Evolutionary conservation across 2,329 filamentous ascomycete genomes (phyloP), one percentile per base, ranked within the genome.

Genomic region (Dryadomyces quercus-mongolicae): DNA sequence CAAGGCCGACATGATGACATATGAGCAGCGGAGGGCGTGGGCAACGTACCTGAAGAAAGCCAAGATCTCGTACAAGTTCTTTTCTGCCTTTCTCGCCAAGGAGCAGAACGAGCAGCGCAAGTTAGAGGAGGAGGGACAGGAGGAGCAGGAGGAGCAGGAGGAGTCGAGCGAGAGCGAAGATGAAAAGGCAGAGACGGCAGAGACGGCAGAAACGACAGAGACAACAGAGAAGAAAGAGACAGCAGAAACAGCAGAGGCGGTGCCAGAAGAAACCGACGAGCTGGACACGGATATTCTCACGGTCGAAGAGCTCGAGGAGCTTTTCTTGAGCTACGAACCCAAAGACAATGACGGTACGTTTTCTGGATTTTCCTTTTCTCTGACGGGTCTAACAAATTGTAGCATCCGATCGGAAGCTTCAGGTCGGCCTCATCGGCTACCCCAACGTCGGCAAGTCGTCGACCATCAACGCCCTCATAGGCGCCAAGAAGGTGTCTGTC

Each of bases 381-480:
- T 10, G 9, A 5, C 20, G 9, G 16, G 2, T 36, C 50, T 57
- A 51, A 57, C 64, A 61, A n/a, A n/a, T n/a, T n/a, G 36, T 60
- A 76, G 75, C 69, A 4, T 62, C 72, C 9, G 73, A 74, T 48
- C 70, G 70, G 59, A 96, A 94, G 68, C 85, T 91, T 5, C 84
- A 89, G 60, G 93, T 98, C 61, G 93, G 93, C 62, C 76, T 98
- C 20, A 93, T 98, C 42, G 93, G 93, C 56, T 98, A 98, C 70
- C 93, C 93, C 64, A 98, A 98, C 72, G 93, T 98, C 59, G 93
- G 93, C 71, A 98, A 98, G 73, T 98, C 94, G 1, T 96, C 91
- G 50, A 98, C 93, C 16, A 98, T 98, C 77, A 98, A 98, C 73
- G 92, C 93, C 45, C 80, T 98, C n/a, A 91, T 97, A 56, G 94